Percentiles rank a stretch among this genome's conserved stretches.
Conservation (phyloP, 306 rosid genomes). For the Glycine soja region DNA sequence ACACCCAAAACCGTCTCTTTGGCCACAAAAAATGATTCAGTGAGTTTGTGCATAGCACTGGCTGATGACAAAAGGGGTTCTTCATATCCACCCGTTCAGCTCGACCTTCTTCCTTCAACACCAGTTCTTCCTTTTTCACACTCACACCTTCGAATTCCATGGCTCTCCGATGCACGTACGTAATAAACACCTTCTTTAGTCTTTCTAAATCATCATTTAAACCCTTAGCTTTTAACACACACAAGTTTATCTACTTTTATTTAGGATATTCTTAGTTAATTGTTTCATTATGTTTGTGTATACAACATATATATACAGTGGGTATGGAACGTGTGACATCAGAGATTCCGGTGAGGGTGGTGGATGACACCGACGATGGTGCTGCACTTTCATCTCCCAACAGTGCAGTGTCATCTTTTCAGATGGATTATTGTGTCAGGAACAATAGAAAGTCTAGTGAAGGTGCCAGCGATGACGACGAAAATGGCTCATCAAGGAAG, state of each 20-base stretch:
- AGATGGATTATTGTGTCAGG: conserved; percentile 66
- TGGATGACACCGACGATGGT: conserved; percentile 59
- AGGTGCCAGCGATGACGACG: conserved; percentile 75
- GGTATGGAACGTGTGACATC: conserved; percentile 55
- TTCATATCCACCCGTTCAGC: conserved; percentile 84
- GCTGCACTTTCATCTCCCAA: conserved; percentile 79
- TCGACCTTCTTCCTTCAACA: conserved; percentile 80
- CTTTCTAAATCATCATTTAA: too few relatives aligned
- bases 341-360: conserved; percentile 50
- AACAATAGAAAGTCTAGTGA: conserved; percentile 29
- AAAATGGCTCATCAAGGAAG: conserved; percentile 83
- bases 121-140: conserved; percentile 64
- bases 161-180: conserved; percentile 74
- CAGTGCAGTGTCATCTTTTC: conserved; percentile 71
- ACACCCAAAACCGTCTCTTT: conserved; percentile 60
- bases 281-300: neutral
- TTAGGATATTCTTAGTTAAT: neutral
- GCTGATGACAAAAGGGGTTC: conserved; percentile 41
- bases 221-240: too few relatives aligned
- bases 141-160: conserved; percentile 65
- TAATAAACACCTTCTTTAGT: conserved; percentile 25
- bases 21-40: conserved; percentile 48
- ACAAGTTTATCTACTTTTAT: too few relatives aligned
- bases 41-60: conserved; percentile 58
- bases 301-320: conserved; percentile 46